Percentiles rank a stretch among this genome's conserved stretches.
Conservation (phyloP, 2,329 filamentous ascomycete genomes). For the Nigrospora oryzae region DNA sequence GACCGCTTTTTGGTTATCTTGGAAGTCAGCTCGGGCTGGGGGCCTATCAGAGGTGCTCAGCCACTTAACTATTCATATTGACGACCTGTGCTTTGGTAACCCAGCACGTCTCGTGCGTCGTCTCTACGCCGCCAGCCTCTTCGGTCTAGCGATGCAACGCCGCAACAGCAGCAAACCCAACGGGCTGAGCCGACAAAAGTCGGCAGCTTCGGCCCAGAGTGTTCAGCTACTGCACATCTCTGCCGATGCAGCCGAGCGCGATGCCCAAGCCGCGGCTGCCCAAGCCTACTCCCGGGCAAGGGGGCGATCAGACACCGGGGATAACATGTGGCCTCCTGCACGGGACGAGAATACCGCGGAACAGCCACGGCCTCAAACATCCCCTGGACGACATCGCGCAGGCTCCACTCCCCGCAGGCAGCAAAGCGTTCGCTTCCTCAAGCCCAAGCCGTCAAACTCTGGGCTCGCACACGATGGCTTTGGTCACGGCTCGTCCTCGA, state of each 20-base stretch:
- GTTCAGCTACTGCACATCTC: constrained; percentile 39
- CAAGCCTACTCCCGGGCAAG: constrained; percentile 50
- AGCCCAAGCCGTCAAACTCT: constrained; percentile 2
- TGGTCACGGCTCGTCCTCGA: not conserved
- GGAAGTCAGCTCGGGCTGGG: too few species aligned
- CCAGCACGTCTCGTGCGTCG: too few species aligned
- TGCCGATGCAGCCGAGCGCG: constrained; percentile 39
- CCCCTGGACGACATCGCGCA: constrained; percentile 8
- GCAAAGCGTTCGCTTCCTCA: constrained; percentile 49
- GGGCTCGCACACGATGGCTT: not conserved
- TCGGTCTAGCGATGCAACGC: constrained; percentile 32
- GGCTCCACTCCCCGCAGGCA: constrained; percentile 27
- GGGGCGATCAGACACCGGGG: constrained; percentile 26
- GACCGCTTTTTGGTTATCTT: too few species aligned
- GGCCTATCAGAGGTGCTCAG: too few species aligned
- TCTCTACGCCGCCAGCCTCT: too few species aligned
- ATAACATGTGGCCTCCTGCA: constrained; percentile 22
- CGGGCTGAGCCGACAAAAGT: constrained; percentile 43
- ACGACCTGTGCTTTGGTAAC: too few species aligned
- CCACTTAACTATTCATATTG: too few species aligned
- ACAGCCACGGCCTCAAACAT: constrained; percentile 8
- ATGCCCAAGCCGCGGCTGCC: constrained; percentile 54
- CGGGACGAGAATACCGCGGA: constrained; percentile 10
- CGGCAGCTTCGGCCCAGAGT: constrained; percentile 38
- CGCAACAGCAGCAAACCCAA: constrained; percentile 37